Percentiles rank a stretch among this genome's conserved stretches.
These are phyloP conservation scores for Candida fluviatilis DNA, from an alignment of 805 yeast genomes.

Conservation along the genomic window DNA sequence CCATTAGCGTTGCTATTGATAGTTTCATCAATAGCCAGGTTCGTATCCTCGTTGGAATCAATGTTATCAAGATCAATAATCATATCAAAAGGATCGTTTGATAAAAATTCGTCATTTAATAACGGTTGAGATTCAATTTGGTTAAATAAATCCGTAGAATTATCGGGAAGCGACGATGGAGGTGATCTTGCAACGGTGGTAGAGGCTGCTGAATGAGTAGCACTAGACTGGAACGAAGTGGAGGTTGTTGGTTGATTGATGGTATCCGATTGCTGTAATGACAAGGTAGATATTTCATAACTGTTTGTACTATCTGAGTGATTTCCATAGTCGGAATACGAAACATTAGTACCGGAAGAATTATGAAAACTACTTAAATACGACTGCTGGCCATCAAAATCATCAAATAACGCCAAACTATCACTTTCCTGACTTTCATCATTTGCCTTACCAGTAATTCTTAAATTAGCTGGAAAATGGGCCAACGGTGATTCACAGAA, in stretches of 20 bases:
- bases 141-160: not conserved
- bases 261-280: not conserved
- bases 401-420: not conserved
- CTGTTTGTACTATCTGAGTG: not conserved
- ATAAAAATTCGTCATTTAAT: not conserved
- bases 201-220: not conserved
- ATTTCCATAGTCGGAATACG: not conserved
- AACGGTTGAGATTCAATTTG: not conserved
- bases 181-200: not conserved
- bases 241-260: not conserved
- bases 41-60: not conserved
- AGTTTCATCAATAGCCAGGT: not conserved
- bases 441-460: not conserved
- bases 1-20: not conserved
- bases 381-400: not conserved
- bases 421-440: not conserved
- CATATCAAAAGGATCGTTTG: constrained; percentile 2
- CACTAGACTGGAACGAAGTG: not conserved
- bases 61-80: constrained; percentile 1
- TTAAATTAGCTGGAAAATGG: not conserved
- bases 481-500: not conserved
- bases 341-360: not conserved
- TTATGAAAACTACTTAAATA: not conserved
- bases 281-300: not conserved
- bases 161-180: not conserved